phyloP scores from a whole-genome alignment of 352 stramenopile species.

The Pythium dissimile region DNA sequence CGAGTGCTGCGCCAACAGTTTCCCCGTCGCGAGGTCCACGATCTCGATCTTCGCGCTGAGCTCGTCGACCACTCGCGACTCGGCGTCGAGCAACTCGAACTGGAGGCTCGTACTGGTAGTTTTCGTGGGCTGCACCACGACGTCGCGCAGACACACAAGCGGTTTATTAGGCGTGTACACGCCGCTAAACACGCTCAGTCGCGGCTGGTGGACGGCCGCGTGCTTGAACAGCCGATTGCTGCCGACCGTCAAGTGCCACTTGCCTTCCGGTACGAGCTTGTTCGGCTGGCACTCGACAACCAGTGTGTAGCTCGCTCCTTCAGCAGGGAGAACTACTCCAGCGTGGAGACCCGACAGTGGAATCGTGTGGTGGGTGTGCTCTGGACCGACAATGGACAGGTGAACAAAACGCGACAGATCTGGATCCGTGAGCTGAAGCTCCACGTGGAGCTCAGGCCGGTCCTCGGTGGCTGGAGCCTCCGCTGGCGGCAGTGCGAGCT shows the following conservation, averaged over 20 bases:
- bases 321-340: conserved; percentile 18
- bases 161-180: conserved; percentile 65
- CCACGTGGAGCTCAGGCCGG: conserved; percentile 35
- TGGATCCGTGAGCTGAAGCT: conserved; percentile 58
- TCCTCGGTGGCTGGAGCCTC: not conserved
- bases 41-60: conserved; percentile 56
- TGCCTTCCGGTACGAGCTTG: conserved; percentile 33
- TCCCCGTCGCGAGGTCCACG: conserved; percentile 34
- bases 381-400: conserved; percentile 46
- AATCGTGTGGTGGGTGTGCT: conserved; percentile 30
- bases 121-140: conserved; percentile 40
- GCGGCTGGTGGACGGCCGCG: conserved; percentile 32
- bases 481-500: conserved; percentile 22
- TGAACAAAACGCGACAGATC: conserved; percentile 42
- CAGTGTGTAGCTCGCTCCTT: conserved; percentile 38
- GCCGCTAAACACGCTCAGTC: conserved; percentile 43
- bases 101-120: conserved; percentile 49
- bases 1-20: conserved; percentile 25
- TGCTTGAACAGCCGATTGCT: conserved; percentile 45
- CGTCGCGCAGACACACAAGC: conserved; percentile 61
- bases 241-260: conserved; percentile 57
- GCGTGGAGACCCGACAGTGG: conserved; percentile 31
- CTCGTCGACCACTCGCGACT: conserved; percentile 14
- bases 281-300: conserved; percentile 47
- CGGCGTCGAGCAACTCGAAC: conserved; percentile 25